Evolutionary conservation across 441 rosid genomes (phyloP), one percentile per base, ranked within the genome.

Genomic region (Gossypium schwendimanii): DNA sequence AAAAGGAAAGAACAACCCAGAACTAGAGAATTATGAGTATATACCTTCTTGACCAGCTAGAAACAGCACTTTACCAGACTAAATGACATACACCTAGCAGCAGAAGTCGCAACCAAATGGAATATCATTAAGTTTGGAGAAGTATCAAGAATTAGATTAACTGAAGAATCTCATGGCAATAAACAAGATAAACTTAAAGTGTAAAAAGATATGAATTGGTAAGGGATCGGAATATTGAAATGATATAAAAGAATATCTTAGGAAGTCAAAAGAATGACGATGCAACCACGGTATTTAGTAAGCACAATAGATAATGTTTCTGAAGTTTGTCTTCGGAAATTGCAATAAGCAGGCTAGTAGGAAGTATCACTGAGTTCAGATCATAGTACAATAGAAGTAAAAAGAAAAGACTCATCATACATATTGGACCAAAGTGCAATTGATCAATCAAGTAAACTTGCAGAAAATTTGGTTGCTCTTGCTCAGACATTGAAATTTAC

Each of bases 11-110:
- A 70, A 15, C 24, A 15, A 39, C 11, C 61, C 45, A 17, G 45
- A 11, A 50, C 6, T 28, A 68, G 59, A 31, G 6, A 47, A 58
- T 54, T 55, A 55, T 23, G 31, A 1, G 7, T 55, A 55, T 10
- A 11, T 55, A 71, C 74, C 53, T 70, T 57, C 44, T 20, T 23
- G 36, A 41, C 26, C 41, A 23, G 66, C 66, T 41, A 58, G 58
- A 71, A 71, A 23, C 44, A 59, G 52, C 73, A 36, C 11, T 26
- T 71, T 23, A 47, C 55, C 24, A 11, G 23, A 60, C 14, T 7
- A 71, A 45, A 60, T 44, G 21, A 45, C 68, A 60, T 60, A 71
- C 11, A 60, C 58, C 36, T 50, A 20, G 54, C 17, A 53, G 21
- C 0, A 36, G 4, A 57, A 23, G 17, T 70, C 3, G 8, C 14